Percentiles rank a stretch among this genome's conserved stretches.
Evolutionary conservation across 805 yeast genomes (phyloP).

Genomic region (Starmerella powellii): DNA sequence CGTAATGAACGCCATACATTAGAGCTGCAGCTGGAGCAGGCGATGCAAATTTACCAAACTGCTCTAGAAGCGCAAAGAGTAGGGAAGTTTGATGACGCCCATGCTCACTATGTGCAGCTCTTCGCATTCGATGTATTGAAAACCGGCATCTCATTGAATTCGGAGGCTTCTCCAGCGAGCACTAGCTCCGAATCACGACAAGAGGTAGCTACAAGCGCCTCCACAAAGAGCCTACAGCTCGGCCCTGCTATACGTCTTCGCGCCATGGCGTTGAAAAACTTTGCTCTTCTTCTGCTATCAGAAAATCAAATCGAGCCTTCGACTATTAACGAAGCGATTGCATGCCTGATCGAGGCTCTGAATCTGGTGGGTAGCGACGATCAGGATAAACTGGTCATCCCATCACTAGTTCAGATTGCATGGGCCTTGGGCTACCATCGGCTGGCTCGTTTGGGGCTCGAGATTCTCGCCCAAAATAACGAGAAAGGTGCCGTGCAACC

Average conservation of each 20-base stretch:
- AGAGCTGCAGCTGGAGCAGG: constrained; percentile 81
- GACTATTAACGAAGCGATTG: constrained; percentile 8
- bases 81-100: constrained; percentile 39
- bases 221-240: constrained; percentile 7
- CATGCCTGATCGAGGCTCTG: constrained; percentile 15
- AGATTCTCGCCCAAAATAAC: constrained; percentile 16
- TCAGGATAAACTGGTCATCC: constrained; percentile 13
- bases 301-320: constrained; percentile 17
- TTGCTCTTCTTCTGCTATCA: constrained; percentile 58
- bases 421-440: constrained; percentile 16
- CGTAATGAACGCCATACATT: constrained; percentile 84
- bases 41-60: constrained; percentile 57
- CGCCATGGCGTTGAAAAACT: constrained; percentile 66
- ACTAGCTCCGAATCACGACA: background rate
- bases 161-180: background rate
- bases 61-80: constrained; percentile 56
- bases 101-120: constrained; percentile 44
- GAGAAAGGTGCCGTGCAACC: constrained; percentile 17
- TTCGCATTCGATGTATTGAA: constrained; percentile 57
- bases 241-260: constrained; percentile 52
- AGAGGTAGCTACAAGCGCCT: too few relatives aligned
- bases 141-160: constrained; percentile 7
- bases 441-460: constrained; percentile 20
- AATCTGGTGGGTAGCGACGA: constrained; percentile 19
- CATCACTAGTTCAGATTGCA: constrained; percentile 11